phyloP scores from a whole-genome alignment of 2,329 filamentous ascomycete species.

The Cryphonectria carpinicola region DNA sequence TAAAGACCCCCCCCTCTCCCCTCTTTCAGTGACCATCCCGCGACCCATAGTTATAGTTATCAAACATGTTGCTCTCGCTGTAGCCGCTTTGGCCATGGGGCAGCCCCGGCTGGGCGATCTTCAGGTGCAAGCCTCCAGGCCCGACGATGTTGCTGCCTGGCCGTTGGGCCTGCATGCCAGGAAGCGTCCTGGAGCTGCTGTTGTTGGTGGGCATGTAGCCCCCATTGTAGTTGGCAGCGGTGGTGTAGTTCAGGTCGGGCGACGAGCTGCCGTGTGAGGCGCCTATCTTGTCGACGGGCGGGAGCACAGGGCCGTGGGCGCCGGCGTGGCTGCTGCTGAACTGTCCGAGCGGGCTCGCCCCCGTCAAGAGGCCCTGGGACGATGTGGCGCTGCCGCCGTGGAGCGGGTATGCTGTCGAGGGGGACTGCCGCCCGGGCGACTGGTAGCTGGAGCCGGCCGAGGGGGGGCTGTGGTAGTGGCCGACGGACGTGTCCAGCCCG shows the following conservation, averaged over 20 bases:
- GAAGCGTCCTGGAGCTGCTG: conserved; percentile 22
- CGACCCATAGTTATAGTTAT: conserved; percentile 22
- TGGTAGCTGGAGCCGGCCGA: conserved; percentile 29
- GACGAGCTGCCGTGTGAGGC: conserved; percentile 24
- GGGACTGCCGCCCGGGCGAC: conserved; percentile 27
- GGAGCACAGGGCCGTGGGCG: conserved; percentile 17
- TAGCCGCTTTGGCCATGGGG: conserved; percentile 25
- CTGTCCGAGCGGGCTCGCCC: conserved; percentile 25
- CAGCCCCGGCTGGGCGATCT: conserved; percentile 19
- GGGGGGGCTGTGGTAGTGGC: conserved; percentile 26
- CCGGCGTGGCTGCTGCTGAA: conserved; percentile 26
- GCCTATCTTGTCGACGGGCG: conserved; percentile 24
- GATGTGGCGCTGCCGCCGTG: conserved; percentile 16
- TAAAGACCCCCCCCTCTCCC: background rate
- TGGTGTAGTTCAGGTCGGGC: conserved; percentile 29
- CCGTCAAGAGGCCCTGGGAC: conserved; percentile 22
- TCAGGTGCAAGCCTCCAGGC: conserved; percentile 19
- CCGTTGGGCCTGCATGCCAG: conserved; percentile 24
- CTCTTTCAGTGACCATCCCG: conserved; percentile 25
- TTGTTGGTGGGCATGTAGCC: conserved; percentile 21
- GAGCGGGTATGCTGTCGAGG: conserved; percentile 23
- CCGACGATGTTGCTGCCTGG: conserved; percentile 18
- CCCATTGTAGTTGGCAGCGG: conserved; percentile 23
- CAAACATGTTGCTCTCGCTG: conserved; percentile 26
- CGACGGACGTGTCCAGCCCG: conserved; percentile 25